Evolutionary conservation across 805 yeast species (phyloP).

Genomic region (Suhomyces sp.): DNA sequence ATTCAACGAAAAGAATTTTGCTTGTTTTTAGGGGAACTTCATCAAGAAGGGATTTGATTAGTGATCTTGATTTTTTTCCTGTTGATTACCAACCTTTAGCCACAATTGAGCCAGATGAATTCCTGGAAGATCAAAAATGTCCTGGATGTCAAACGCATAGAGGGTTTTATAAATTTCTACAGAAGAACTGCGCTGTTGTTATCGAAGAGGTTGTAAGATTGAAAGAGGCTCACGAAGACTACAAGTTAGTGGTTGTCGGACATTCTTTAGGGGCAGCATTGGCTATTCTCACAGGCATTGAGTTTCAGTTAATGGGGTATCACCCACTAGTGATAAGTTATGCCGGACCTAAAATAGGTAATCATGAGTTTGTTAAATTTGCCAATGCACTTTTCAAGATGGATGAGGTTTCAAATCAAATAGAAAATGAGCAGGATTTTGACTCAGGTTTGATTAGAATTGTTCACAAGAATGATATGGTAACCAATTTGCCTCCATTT

Average conservation of each 20-base stretch:
- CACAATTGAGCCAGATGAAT: background rate
- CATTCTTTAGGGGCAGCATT: constrained; percentile 80
- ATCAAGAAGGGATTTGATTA: constrained; percentile 58
- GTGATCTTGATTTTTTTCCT: constrained; percentile 53
- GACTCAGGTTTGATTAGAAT: constrained; percentile 51
- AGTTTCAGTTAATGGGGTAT: constrained; percentile 52
- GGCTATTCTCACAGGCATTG: constrained; percentile 62
- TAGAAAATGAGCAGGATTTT: constrained; percentile 23
- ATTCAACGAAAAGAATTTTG: constrained; percentile 39
- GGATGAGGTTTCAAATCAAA: constrained; percentile 19
- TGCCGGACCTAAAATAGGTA: constrained; percentile 69
- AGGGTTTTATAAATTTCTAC: constrained; percentile 57
- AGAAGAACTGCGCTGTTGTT: constrained; percentile 39
- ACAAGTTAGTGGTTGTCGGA: constrained; percentile 57
- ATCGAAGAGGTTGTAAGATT: constrained; percentile 32
- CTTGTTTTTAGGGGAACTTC: constrained; percentile 66
- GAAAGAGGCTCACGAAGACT: constrained; percentile 42
- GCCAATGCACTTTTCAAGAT: constrained; percentile 51
- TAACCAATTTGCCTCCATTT: constrained; percentile 60
- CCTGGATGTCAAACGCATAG: constrained; percentile 57
- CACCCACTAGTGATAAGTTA: constrained; percentile 56
- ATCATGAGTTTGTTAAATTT: constrained; percentile 48
- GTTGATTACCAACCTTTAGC: constrained; percentile 44
- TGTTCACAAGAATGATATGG: constrained; percentile 55
- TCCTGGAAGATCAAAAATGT: constrained; percentile 38